Base-by-base conservation (phyloP, 805 yeast genomes). In the Helenozyma baotianmanensis region DNA sequence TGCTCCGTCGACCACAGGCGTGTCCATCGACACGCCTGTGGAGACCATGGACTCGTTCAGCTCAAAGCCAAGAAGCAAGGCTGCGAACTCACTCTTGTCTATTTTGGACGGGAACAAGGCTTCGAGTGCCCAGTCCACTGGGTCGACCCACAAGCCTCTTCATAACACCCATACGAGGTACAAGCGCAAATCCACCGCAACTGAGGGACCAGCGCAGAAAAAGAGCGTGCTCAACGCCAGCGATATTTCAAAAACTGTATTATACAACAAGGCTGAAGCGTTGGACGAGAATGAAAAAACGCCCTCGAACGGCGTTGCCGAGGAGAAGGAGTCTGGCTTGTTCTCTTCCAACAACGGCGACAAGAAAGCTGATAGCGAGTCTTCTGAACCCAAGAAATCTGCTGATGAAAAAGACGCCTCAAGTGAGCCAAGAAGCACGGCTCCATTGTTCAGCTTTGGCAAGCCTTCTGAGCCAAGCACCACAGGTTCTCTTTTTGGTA, bases 21-120 rank as follows among this genome's bases (percentile, higher is more conserved):
- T 8, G 7, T 6, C 19, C 19, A 5, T 17, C 8, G 25, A 21
- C 14, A 14, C 40, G 12, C 21, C 41, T 16, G 18, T 27, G 14
- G 39, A 25, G 14, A 4, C 38, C 14, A 12, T 32, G 3, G 15
- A 34, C 9, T 23, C 29, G 12, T 36, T 44, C 31, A 17, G 19
- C 8, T 17, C 19, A 8, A 56, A 58, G 39, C 60, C 57, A 37
- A 34, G 68, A 33, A 70, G 75, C 40, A 63, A 60, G 22, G 67
- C 78, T 0, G 79, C 79, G 1, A 57, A 71, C 32, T 68, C 78
- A 1, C 53, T 74, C 29, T 48, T 73, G 26, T 69, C 76, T 3
- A 57, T 64, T 26, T 50, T 66, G 25, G 71, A 65, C 39, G 60
- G 56, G 7, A 40, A 46, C 14, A 25, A 32, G 10, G 38, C 27